A percentile compares a stretch with the other conserved stretches of the same genome.
Evolutionary conservation across 2,329 filamentous ascomycete genomes (phyloP).

Genomic region (Teratosphaeria gauchensis): DNA sequence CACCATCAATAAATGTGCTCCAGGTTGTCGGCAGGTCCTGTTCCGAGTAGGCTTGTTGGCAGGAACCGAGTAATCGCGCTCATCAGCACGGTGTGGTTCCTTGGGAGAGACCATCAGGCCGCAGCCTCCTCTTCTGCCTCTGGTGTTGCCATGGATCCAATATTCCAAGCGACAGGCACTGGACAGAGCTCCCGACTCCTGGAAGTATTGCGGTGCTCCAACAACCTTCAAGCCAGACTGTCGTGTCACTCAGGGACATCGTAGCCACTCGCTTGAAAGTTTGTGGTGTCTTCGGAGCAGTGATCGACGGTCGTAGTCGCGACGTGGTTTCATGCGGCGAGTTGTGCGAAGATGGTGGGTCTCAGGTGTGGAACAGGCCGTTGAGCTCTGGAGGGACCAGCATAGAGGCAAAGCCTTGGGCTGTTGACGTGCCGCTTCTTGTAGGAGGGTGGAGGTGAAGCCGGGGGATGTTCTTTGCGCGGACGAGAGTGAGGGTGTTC

Average conservation of each 20-base stretch:
- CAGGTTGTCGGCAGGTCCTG: constrained; percentile 4
- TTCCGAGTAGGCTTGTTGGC: constrained; percentile 3
- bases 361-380: constrained; percentile 46
- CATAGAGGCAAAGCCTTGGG: constrained; percentile 47
- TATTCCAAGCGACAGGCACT: constrained; percentile 51
- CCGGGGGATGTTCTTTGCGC: constrained; percentile 60
- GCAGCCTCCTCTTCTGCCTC: constrained; percentile 6
- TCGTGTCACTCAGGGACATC: constrained; percentile 65
- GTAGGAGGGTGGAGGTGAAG: constrained; percentile 28
- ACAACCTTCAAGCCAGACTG: constrained; percentile 55
- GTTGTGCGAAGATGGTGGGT: constrained; percentile 27
- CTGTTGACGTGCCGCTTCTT: constrained; percentile 31
- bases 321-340: constrained; percentile 48
- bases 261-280: constrained; percentile 60
- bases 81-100: constrained; percentile 54
- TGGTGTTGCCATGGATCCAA: constrained; percentile 29
- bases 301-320: constrained; percentile 59
- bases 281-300: constrained; percentile 48
- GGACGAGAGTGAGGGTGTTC: constrained; percentile 54
- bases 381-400: constrained; percentile 50
- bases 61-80: constrained; percentile 32
- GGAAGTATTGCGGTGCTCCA: constrained; percentile 56
- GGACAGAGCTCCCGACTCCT: constrained; percentile 52
- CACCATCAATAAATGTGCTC: neutral
- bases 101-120: constrained; percentile 40